Percentiles rank a stretch among this genome's conserved stretches.
phyloP scores from a whole-genome alignment of 2,329 filamentous ascomycete species.

The Trichophyton schoenleinii region DNA sequence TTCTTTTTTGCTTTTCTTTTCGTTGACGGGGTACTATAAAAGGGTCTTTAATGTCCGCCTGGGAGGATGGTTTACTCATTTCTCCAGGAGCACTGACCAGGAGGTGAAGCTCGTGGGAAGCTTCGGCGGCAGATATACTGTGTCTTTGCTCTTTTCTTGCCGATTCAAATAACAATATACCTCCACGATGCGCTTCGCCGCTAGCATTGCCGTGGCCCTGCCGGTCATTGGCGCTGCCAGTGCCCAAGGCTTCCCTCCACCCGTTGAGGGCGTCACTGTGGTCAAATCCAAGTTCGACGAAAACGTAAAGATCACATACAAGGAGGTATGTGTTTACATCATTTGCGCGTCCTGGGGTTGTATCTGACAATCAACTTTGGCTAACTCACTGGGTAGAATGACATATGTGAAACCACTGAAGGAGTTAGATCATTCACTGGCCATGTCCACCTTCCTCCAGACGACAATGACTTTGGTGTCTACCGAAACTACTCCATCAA shows the following conservation, averaged over 20 bases:
- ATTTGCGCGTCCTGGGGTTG: neutral
- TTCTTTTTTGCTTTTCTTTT: neutral
- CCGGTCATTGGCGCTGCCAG: neutral
- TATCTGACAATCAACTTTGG: neutral
- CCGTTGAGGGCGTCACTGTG: constrained; percentile 29
- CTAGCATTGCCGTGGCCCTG: constrained; percentile 6
- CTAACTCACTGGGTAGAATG: constrained; percentile 3
- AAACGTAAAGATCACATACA: constrained; percentile 35
- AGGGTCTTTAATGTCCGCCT: neutral
- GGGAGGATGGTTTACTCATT: neutral
- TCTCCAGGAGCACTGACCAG: neutral
- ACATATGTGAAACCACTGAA: constrained; percentile 11
- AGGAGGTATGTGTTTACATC: constrained; percentile 25
- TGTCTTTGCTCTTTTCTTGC: neutral
- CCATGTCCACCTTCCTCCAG: constrained; percentile 14
- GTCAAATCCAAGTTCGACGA: constrained; percentile 28
- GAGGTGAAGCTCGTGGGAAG: neutral
- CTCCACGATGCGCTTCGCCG: constrained; percentile 3
- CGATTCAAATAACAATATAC: neutral
- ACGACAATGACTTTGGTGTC: constrained; percentile 8
- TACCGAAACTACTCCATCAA: constrained; percentile 12
- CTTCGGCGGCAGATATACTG: neutral
- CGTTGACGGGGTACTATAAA: neutral
- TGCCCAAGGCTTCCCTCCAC: constrained; percentile 26
- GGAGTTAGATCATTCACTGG: constrained; percentile 13